phyloP scores from a whole-genome alignment of 2,329 filamentous ascomycete species.

The Verticillium nonalfalfae region DNA sequence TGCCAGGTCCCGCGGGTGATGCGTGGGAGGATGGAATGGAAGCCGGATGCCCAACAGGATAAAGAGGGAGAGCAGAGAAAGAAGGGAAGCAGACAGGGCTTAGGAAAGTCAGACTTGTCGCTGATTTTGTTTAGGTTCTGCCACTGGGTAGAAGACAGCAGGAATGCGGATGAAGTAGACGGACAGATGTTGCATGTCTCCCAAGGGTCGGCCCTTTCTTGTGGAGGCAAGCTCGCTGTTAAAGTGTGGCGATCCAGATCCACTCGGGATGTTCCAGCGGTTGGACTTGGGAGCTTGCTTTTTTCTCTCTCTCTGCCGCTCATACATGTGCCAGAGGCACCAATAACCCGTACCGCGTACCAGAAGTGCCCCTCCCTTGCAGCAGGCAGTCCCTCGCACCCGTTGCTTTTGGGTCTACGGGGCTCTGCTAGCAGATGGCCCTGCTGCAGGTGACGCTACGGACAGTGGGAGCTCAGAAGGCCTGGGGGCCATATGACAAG shows the following conservation, averaged over 20 bases:
- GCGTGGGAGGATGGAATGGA: slow-evolving; percentile 1
- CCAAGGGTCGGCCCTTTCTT: slow-evolving; percentile 8
- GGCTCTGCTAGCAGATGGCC: slow-evolving; percentile 4
- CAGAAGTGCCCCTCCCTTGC: slow-evolving; percentile 11
- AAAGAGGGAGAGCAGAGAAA: slow-evolving; percentile 6
- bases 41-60: slow-evolving; percentile 1
- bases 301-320: slow-evolving; percentile 13
- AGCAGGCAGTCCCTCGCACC: slow-evolving; percentile 7
- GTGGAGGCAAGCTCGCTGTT: slow-evolving; percentile 4
- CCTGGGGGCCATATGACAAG: slow-evolving; percentile 8
- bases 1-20: slow-evolving; percentile 4
- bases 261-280: slow-evolving; percentile 1
- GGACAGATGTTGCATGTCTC: slow-evolving; percentile 13
- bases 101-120: slow-evolving; percentile 14
- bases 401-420: slow-evolving; percentile 11
- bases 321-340: slow-evolving; percentile 8
- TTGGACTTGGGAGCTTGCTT: slow-evolving; percentile 7
- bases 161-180: slow-evolving; percentile 7
- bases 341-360: slow-evolving; percentile 9
- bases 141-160: slow-evolving; percentile 4
- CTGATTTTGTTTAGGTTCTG: slow-evolving; percentile 14
- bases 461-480: slow-evolving; percentile 5
- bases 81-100: slow-evolving; percentile 7
- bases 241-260: not conserved
- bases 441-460: slow-evolving; percentile 7